phyloP scores from a whole-genome alignment of 176 grass and related monocot genomes.

The Dendrocalamus sinicus region DNA sequence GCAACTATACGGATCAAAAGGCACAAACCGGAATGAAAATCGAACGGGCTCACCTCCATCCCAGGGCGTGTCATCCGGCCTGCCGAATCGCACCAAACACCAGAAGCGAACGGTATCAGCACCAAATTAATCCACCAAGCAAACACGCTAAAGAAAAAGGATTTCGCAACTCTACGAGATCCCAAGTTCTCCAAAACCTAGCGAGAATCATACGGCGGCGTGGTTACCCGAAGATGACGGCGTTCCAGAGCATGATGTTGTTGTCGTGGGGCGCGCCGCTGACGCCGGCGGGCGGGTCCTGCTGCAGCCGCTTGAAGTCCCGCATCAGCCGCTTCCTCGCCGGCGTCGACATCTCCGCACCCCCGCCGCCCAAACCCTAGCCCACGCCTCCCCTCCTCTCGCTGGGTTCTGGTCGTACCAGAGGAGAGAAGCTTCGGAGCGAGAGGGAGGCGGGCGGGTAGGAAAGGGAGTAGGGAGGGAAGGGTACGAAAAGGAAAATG shows the following conservation, averaged over 20 bases:
- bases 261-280: slow-evolving; percentile 94
- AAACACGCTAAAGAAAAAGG: not conserved
- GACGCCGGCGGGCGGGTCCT: slow-evolving; percentile 94
- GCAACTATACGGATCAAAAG: slow-evolving; percentile 1
- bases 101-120: not conserved
- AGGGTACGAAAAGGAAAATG: slow-evolving; percentile 7
- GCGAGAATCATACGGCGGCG: not conserved
- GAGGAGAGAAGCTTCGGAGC: slow-evolving; percentile 45
- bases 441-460: not conserved
- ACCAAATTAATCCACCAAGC: not conserved
- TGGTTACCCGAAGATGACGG: slow-evolving; percentile 86
- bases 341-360: slow-evolving; percentile 91
- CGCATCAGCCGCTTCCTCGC: slow-evolving; percentile 99
- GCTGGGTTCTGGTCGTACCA: not conserved
- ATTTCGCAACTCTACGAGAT: slow-evolving; percentile 18
- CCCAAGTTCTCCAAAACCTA: not conserved
- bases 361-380: not conserved
- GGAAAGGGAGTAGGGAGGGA: not conserved
- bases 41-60: slow-evolving; percentile 72
- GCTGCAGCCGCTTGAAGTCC: slow-evolving; percentile 97
- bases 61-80: slow-evolving; percentile 89
- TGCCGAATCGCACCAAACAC: slow-evolving; percentile 50
- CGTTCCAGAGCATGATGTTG: slow-evolving; percentile 99
- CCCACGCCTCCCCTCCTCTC: not conserved
- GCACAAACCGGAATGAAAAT: slow-evolving; percentile 4